These are phyloP conservation scores for Amphichorda felina DNA, from an alignment of 2,329 filamentous ascomycete genomes.

Conservation along the genomic window DNA sequence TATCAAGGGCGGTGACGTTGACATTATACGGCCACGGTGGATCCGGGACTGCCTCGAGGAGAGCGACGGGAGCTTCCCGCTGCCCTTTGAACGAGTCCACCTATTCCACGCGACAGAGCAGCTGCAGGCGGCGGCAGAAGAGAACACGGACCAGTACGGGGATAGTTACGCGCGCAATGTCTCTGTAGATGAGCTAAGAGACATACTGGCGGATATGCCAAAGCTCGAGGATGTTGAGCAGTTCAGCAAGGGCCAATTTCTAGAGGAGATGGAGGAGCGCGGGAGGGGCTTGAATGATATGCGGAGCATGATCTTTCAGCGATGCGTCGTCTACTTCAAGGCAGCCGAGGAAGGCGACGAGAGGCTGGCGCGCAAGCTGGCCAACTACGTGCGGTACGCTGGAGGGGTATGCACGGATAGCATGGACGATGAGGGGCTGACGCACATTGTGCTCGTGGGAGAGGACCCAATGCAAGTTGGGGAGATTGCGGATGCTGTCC, in stretches of 20 bases:
- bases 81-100: conserved; percentile 51
- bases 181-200: conserved; percentile 47
- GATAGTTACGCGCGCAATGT: conserved; percentile 75
- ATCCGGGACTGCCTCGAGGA: conserved; percentile 66
- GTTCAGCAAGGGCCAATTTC: conserved; percentile 34
- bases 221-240: conserved; percentile 26
- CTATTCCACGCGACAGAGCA: conserved; percentile 57
- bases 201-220: conserved; percentile 36
- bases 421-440: conserved; percentile 42
- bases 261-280: conserved; percentile 42
- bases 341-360: conserved; percentile 14
- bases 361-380: conserved; percentile 28
- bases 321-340: conserved; percentile 29
- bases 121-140: conserved; percentile 38
- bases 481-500: conserved; percentile 28
- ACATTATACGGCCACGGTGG: conserved; percentile 74
- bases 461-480: conserved; percentile 24
- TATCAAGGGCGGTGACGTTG: conserved; percentile 56
- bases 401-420: conserved; percentile 46
- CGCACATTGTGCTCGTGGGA: conserved; percentile 55
- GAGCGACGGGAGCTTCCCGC: conserved; percentile 44
- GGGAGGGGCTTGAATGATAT: conserved; percentile 40
- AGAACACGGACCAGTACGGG: conserved; percentile 62
- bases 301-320: conserved; percentile 39
- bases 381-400: conserved; percentile 55